Evolutionary conservation across 2,329 filamentous ascomycete species (phyloP).

Genomic region (Monilinia vaccinii-corymbosi): DNA sequence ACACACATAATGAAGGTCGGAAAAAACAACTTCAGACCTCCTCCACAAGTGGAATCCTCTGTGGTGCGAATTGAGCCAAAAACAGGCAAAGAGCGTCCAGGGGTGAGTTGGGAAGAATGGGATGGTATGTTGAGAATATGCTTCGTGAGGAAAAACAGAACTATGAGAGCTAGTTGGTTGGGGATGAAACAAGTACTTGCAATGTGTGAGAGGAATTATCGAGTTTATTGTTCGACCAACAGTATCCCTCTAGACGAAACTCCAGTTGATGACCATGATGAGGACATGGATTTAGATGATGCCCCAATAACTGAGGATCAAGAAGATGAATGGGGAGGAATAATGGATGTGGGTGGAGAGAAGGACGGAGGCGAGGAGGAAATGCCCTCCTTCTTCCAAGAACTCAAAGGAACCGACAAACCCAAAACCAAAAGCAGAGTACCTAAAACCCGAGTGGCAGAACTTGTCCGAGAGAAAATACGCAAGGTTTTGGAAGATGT

Average conservation of each 20-base stretch:
- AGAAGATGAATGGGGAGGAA: slow-evolving; percentile 42
- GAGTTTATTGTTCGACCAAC: slow-evolving; percentile 82
- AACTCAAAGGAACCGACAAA: slow-evolving; percentile 41
- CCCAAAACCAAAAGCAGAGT: slow-evolving; percentile 59
- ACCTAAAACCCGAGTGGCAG: slow-evolving; percentile 69
- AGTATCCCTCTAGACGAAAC: slow-evolving; percentile 69
- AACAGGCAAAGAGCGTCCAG: slow-evolving; percentile 63
- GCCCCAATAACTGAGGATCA: slow-evolving; percentile 35
- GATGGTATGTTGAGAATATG: slow-evolving; percentile 77
- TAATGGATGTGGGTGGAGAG: slow-evolving; percentile 41
- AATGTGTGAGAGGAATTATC: slow-evolving; percentile 81
- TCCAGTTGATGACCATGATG: slow-evolving; percentile 34
- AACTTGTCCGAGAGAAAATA: slow-evolving; percentile 81
- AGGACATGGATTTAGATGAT: slow-evolving; percentile 39
- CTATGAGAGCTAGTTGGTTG: slow-evolving; percentile 70
- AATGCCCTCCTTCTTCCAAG: slow-evolving; percentile 76
- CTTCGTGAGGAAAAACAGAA: slow-evolving; percentile 87
- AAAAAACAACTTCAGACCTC: slow-evolving; percentile 92
- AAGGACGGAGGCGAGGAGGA: slow-evolving; percentile 48
- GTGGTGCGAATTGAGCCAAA: slow-evolving; percentile 89
- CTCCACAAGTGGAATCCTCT: slow-evolving; percentile 83
- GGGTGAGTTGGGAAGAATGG: slow-evolving; percentile 91
- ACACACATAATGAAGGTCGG: slow-evolving; percentile 82
- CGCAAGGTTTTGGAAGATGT: slow-evolving; percentile 73
- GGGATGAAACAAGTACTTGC: slow-evolving; percentile 71